phyloP scores from a whole-genome alignment of 2,329 filamentous ascomycete species.

The Teratosphaeria zuluensis region DNA sequence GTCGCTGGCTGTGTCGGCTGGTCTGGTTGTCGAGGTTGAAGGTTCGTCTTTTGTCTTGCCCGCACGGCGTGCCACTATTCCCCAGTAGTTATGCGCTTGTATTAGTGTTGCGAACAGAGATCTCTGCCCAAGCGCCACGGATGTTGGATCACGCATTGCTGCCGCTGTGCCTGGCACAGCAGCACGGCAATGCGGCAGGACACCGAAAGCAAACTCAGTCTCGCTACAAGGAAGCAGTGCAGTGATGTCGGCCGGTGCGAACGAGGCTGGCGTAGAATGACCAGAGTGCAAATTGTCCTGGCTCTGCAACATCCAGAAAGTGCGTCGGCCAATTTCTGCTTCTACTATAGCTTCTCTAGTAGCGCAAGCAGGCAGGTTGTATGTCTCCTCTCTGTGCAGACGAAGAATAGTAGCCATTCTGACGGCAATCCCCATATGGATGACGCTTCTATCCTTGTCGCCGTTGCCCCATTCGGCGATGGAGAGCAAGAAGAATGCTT shows the following conservation, averaged over 20 bases:
- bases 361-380: background rate
- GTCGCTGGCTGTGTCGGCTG: background rate
- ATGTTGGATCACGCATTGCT: background rate
- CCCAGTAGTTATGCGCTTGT: background rate
- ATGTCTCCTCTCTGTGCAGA: background rate
- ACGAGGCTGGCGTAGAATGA: background rate
- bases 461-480: background rate
- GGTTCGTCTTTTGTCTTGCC: background rate
- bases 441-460: background rate
- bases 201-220: background rate
- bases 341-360: background rate
- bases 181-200: background rate
- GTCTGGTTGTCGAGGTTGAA: background rate
- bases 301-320: background rate
- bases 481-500: background rate
- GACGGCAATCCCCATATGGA: background rate
- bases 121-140: background rate
- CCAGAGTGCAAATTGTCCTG: background rate
- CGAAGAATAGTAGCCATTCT: background rate
- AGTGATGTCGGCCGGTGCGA: background rate
- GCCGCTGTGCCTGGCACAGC: background rate
- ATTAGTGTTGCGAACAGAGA: background rate
- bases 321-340: background rate
- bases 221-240: background rate
- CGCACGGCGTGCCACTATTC: background rate